Base-by-base conservation (phyloP, 257 asterid species). In the Lithospermum erythrorhizon region DNA sequence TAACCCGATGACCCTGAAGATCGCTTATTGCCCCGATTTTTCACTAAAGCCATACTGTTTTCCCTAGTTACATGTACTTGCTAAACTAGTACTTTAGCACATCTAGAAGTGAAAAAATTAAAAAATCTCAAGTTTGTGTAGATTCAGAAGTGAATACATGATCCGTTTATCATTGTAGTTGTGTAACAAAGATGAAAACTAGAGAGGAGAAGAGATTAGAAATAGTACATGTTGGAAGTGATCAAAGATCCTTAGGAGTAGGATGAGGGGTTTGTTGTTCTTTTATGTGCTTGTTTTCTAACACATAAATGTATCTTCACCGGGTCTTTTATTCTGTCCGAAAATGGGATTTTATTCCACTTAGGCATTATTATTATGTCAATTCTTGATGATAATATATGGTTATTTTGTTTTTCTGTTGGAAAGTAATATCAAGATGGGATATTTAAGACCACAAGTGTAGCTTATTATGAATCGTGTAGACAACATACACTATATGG, bases 171-270 rank as follows among this genome's bases (percentile, higher is more conserved):
- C 23, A 16, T 66, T 66, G 48, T 63, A 65, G 57, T 63, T 59
- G 55, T 65, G 69, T 60, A 53, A 11, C 21, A 53, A 24, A 68
- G 60, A 65, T 51, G 72, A 61, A 21, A n/a, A 30, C 17, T 20
- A 47, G 58, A 49, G 58, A 58, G 53, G 52, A 30, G 65, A 56
- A 52, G 59, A 24, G 24, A 18, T 49, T 27, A 49, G 55, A 58
- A 53, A 64, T 37, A 62, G 54, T 54, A 56, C 62, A 59, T 66
- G 59, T 24, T 66, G 64, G 76, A 73, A 74, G 53, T 58, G 53
- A 68, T 66, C 70, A 66, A 77, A 27, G 95, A 85, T 88, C 95
- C 96, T 76, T 13, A 49, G 54, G 82, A 83, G 89, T 86, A 79
- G 97, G 95, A 73, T 59, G 37, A 82, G 83, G 90, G 69, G 61